Evolutionary conservation across 495 filamentous ascomycete genomes (phyloP), one percentile per base, ranked within the genome.

Genomic region (Xylaria sp.): DNA sequence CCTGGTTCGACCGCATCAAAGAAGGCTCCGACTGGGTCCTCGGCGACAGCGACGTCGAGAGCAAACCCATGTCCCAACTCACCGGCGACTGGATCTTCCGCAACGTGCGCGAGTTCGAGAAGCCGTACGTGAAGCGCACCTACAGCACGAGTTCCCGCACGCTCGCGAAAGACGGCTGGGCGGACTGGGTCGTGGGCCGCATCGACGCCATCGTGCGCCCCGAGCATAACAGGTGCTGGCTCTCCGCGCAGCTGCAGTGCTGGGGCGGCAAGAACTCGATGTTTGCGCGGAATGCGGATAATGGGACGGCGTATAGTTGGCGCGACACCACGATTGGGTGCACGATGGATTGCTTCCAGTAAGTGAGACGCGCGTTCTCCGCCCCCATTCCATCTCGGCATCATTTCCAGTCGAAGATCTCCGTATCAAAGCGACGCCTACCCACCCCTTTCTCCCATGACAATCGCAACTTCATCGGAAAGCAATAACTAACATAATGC

Each of bases 251-350:
- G 69, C 37, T 82, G 52, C 81, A 83, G 68, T 75, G 72, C 64
- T 76, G 77, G 53, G 81, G 81, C 12, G 81, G 81, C 11, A 78
- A 74, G 72, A 72, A 82, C 73, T 83, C 81, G 0, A 77, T 76
- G 76, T 80, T 81, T 68, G 64, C 66, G n/a, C 74, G 72, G 44
- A 81, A 82, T 46, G 77, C 77, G 8, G 74, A 73, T 31, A 83
- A 82, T 50, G 81, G 81, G 2, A 83, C 81, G 1, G 55, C 79
- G 12, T 82, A 76, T 68, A 82, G 80, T 71, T 83, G 81, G 81
- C 73, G 81, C 61, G 81, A 83, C 64, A 79, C 81, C 9, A 80
- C 71, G 46, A 67, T 82, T 14, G 61, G 65, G 7, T 71, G 69
- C 61, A 75, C 70, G 1, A 74, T 82, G 68, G 81, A 83, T 59